Evolutionary conservation across 2,329 filamentous ascomycete genomes (phyloP).

Genomic region (Byssochlamys sp.): DNA sequence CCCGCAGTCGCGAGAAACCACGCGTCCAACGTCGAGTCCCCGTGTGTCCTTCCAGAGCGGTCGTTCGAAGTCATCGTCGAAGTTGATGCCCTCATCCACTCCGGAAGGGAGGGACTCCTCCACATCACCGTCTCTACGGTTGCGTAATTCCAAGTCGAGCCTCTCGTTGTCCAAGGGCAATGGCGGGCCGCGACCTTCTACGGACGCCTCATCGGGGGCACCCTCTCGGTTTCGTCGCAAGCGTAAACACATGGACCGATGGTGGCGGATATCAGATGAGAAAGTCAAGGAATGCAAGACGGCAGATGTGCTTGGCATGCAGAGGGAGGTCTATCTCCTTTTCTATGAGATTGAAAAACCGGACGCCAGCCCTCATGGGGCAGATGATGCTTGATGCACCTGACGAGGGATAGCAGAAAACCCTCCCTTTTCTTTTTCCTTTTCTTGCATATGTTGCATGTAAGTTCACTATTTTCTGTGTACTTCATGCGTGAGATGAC

Average conservation of each 20-base stretch:
- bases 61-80: slow-evolving; percentile 18
- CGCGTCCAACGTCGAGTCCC: slow-evolving; percentile 22
- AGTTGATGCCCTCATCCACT: slow-evolving; percentile 10
- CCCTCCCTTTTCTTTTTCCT: no score
- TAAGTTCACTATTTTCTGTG: not conserved
- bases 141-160: slow-evolving; percentile 2
- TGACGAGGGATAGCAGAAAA: not conserved
- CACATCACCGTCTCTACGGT: slow-evolving; percentile 1
- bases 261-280: slow-evolving; percentile 98
- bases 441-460: not conserved
- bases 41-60: slow-evolving; percentile 25
- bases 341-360: slow-evolving; percentile 79
- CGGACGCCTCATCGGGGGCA: slow-evolving; percentile 9
- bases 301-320: slow-evolving; percentile 80
- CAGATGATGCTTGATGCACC: not conserved
- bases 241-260: slow-evolving; percentile 59
- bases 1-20: slow-evolving; percentile 10
- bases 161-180: not conserved
- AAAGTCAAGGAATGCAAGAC: slow-evolving; percentile 93
- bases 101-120: not conserved
- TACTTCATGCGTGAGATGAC: not conserved
- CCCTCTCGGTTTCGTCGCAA: slow-evolving; percentile 44
- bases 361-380: not conserved
- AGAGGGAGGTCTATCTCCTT: slow-evolving; percentile 86
- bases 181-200: not conserved